phyloP scores from a whole-genome alignment of 768 basidiomycete genomes.

The Phaffia australis region DNA sequence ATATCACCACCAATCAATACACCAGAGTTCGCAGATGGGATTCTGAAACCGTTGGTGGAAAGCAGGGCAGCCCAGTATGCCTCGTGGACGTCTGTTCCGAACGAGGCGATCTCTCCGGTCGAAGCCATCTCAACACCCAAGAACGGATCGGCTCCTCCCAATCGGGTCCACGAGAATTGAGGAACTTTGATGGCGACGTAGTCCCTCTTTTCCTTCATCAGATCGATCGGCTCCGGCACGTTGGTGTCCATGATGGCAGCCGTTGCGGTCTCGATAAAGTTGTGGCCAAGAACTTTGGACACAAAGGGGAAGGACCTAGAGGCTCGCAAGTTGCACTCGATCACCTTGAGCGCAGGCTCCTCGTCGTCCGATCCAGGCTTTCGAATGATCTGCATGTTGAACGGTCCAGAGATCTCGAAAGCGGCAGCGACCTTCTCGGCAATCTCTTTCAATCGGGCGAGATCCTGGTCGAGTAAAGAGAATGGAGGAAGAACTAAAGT shows the following conservation, averaged over 20 bases:
- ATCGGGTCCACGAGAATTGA: constrained; percentile 94
- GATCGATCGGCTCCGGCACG: constrained; percentile 80
- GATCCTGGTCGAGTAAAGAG: constrained; percentile 61
- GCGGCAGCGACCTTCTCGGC: constrained; percentile 89
- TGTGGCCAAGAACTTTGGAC: constrained; percentile 91
- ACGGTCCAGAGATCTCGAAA: constrained; percentile 94
- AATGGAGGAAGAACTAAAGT: constrained; percentile 93
- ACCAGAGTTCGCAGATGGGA: constrained; percentile 71
- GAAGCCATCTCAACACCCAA: constrained; percentile 75
- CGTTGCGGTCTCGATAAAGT: constrained; percentile 91
- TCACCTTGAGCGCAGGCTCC: constrained; percentile 76
- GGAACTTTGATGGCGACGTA: constrained; percentile 95
- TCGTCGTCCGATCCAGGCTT: constrained; percentile 53
- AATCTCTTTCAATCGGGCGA: constrained; percentile 80
- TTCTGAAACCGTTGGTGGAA: constrained; percentile 89
- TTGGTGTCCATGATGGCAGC: constrained; percentile 72
- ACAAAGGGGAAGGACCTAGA: constrained; percentile 95
- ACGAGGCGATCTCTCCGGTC: constrained; percentile 93
- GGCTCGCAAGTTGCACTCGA: constrained; percentile 96
- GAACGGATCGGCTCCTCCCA: constrained; percentile 70
- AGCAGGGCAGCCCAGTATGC: constrained; percentile 70
- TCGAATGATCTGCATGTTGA: constrained; percentile 98
- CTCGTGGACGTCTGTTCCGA: constrained; percentile 85
- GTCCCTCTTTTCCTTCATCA: constrained; percentile 78
- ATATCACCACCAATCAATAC: constrained; percentile 88